Conservation (phyloP, 225 moss, liverwort and hornwort genomes). For the Pseudoscleropodium purum region DNA sequence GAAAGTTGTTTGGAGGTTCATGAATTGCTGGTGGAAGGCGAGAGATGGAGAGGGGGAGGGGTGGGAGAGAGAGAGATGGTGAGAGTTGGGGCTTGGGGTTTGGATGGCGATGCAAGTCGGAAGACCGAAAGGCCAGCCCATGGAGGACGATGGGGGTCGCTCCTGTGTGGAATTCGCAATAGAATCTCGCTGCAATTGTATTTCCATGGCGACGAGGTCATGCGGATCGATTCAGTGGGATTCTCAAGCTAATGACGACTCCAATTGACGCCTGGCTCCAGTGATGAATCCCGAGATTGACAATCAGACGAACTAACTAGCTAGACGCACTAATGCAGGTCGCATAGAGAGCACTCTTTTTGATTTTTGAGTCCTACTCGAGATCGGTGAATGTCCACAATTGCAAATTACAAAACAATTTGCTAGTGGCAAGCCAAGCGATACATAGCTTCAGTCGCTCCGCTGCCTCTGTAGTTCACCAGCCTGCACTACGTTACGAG, state of each 20-base stretch:
- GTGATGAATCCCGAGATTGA: neutral
- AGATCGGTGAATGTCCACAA: neutral
- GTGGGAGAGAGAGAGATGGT: neutral
- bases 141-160: neutral
- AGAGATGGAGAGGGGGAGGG: neutral
- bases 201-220: constrained; percentile 7
- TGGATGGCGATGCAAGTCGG: constrained; percentile 23
- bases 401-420: neutral
- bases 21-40: constrained; percentile 29
- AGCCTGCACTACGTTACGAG: neutral
- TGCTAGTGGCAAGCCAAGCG: neutral
- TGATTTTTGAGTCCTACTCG: neutral
- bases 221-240: neutral
- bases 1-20: constrained; percentile 36
- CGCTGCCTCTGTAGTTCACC: neutral
- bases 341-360: neutral
- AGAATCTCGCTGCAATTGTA: neutral
- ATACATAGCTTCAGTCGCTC: neutral
- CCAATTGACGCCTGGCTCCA: neutral
- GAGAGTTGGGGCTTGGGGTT: neutral
- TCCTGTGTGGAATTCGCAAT: neutral
- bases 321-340: neutral
- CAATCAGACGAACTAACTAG: neutral
- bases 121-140: constrained; percentile 42
- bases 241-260: neutral